Evolutionary conservation across 2,329 filamentous ascomycete genomes (phyloP), one percentile per base, ranked within the genome.

Genomic region (Cytospora leucostoma): DNA sequence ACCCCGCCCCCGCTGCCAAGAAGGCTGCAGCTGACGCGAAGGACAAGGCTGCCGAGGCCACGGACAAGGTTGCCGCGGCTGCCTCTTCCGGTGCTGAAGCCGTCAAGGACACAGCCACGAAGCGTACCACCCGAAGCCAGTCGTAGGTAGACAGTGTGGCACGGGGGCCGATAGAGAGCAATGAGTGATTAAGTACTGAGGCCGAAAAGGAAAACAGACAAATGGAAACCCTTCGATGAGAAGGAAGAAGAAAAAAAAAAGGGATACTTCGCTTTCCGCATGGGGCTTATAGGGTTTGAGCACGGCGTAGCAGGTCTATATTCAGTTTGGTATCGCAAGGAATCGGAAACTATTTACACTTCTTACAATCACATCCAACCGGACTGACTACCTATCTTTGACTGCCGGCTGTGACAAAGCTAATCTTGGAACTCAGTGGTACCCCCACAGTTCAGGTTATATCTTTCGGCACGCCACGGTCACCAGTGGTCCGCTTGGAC

Each of bases 21-120:
- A 88, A 90, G 78, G 83, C 85, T 59, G 90, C 87, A 17, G 75
- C 74, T 34, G 82, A 85, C 66, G 81, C 76, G 64, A 86, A 92
- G 84, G 86, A 85, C 71, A 89, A 94, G 82, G 87, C 86, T 58
- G 87, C 87, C 71, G 88, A 91, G 53, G 89, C 88, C 71, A 93
- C 91, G 79, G 89, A 86, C 69, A 92, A 96, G 87, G 82, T 79
- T 64, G 78, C 81, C 21, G 81, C 86, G 74, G 83, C 85, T 59
- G 79, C 82, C 19, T 73, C 86, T 49, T 81, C 84, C 56, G 86
- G 86, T 61, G 86, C 88, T 61, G 91, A 92, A 66, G 86, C 91
- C 63, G 87, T 88, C 69, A 94, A 95, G 82, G 86, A 84, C 60
- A 90, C 93, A 83, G 82, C 78, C 35, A 85, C 76, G 73, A 88